A percentile compares a stretch with the other conserved stretches of the same genome.
phyloP scores from a whole-genome alignment of 2,329 filamentous ascomycete species.

The Fusarium metavorans region DNA sequence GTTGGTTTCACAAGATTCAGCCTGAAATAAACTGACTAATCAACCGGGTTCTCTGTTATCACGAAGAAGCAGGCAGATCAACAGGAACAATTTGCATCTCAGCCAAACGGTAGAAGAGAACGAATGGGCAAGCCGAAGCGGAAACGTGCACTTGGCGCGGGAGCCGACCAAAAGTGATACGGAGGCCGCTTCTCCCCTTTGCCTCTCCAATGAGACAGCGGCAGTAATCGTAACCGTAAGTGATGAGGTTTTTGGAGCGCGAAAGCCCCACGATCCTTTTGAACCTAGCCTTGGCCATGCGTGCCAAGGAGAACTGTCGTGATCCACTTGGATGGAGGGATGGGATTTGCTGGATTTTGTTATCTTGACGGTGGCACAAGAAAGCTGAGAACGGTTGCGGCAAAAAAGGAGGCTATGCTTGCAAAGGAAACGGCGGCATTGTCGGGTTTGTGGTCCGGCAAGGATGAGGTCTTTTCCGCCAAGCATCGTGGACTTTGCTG shows the following conservation, averaged over 20 bases:
- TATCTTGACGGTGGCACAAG: conserved; percentile 17
- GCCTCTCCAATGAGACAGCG: conserved; percentile 32
- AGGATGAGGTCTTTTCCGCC: conserved; percentile 21
- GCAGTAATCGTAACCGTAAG: conserved; percentile 11
- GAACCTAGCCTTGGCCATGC: background rate
- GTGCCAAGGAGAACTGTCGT: conserved; percentile 13
- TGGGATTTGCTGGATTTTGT: conserved; percentile 19
- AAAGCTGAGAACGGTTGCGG: background rate
- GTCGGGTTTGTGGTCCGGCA: conserved; percentile 25
- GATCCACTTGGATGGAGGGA: background rate
- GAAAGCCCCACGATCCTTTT: background rate
- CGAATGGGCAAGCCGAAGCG: background rate
- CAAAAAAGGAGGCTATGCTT: conserved; percentile 9
- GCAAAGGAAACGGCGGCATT: conserved; percentile 18
- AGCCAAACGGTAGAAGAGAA: background rate
- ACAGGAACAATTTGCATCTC: background rate
- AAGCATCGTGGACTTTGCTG: background rate
- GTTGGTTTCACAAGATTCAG: conserved; percentile 17
- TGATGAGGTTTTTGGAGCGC: background rate
- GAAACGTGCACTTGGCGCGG: conserved; percentile 25
- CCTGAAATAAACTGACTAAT: conserved; percentile 17
- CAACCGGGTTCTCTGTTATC: background rate
- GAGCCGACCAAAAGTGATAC: conserved; percentile 22
- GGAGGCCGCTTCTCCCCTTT: background rate
- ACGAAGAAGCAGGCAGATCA: background rate